Conservation (phyloP, 148 eudicot species). For the Chenopodium quinoa region DNA sequence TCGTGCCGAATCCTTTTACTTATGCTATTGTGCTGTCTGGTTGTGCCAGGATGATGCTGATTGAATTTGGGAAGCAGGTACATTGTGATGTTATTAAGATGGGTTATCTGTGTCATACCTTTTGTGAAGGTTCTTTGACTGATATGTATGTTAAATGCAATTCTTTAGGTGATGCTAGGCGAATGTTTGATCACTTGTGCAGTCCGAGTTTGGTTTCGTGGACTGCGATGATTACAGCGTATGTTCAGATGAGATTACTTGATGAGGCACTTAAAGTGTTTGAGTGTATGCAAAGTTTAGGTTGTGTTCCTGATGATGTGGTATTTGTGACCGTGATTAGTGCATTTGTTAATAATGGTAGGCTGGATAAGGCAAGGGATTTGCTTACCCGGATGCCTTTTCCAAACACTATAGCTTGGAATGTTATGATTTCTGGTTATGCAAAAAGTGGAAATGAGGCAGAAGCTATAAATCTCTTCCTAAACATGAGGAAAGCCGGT, state of each 20-base stretch:
- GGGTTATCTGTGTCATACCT: slow-evolving; percentile 53
- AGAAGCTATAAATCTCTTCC: slow-evolving; percentile 56
- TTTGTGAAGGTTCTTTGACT: slow-evolving; percentile 73
- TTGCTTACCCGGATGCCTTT: slow-evolving; percentile 57
- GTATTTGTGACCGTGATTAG: slow-evolving; percentile 61
- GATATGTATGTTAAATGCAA: slow-evolving; percentile 77
- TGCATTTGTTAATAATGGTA: slow-evolving; percentile 60
- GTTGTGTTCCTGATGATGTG: slow-evolving; percentile 58
- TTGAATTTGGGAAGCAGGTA: slow-evolving; percentile 53
- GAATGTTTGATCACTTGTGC: slow-evolving; percentile 49
- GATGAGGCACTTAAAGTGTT: slow-evolving; percentile 59
- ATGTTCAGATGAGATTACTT: slow-evolving; percentile 54
- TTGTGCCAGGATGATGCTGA: slow-evolving; percentile 54
- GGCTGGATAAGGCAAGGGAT: slow-evolving; percentile 59
- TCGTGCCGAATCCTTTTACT: slow-evolving; percentile 60
- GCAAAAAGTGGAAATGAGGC: slow-evolving; percentile 50
- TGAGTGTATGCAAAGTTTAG: slow-evolving; percentile 46
- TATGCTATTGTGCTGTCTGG: slow-evolving; percentile 66
- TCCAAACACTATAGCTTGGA: slow-evolving; percentile 73
- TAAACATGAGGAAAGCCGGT: slow-evolving; percentile 55
- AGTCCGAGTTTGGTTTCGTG: slow-evolving; percentile 60
- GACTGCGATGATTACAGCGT: slow-evolving; percentile 78
- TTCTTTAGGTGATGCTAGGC: slow-evolving; percentile 49
- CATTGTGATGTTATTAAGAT: slow-evolving; percentile 56
- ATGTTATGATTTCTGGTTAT: slow-evolving; percentile 85